A percentile compares a stretch with the other conserved stretches of the same genome.
These are phyloP conservation scores for Arachis monticola DNA, from an alignment of 331 rosid species.

Conservation along the genomic window DNA sequence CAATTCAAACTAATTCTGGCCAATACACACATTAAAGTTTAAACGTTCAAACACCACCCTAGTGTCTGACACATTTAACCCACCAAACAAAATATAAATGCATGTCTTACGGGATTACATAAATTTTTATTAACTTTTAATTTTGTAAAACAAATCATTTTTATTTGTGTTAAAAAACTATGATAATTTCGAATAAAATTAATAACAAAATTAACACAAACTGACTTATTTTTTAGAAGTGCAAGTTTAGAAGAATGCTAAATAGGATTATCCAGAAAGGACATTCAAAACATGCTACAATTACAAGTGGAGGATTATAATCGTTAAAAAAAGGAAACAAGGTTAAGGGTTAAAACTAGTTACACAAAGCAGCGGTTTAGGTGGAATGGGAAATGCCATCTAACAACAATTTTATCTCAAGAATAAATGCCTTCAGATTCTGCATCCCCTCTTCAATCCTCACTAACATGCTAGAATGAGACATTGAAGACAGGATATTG, in stretches of 20 bases:
- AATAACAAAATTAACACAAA: neutral
- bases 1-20: neutral
- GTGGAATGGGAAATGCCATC: slow-evolving; percentile 55
- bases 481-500: slow-evolving; percentile 46
- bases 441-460: slow-evolving; percentile 64
- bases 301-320: slow-evolving; percentile 5
- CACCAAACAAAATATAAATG: no score
- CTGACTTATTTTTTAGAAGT: neutral
- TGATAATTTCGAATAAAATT: no score
- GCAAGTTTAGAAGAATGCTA: no score
- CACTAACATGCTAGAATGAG: slow-evolving; percentile 50
- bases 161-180: no score
- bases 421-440: slow-evolving; percentile 50
- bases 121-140: no score
- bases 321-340: no score
- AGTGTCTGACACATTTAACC: no score
- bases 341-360: neutral
- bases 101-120: no score
- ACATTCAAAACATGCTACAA: slow-evolving; percentile 30
- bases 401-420: slow-evolving; percentile 67
- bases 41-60: no score
- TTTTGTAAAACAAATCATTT: no score
- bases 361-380: slow-evolving; percentile 41
- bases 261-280: slow-evolving; percentile 15
- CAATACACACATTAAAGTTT: neutral